A percentile compares a stretch with the other conserved stretches of the same genome.
phyloP scores from a whole-genome alignment of 345 rosid genomes.

The Linum lewisii region DNA sequence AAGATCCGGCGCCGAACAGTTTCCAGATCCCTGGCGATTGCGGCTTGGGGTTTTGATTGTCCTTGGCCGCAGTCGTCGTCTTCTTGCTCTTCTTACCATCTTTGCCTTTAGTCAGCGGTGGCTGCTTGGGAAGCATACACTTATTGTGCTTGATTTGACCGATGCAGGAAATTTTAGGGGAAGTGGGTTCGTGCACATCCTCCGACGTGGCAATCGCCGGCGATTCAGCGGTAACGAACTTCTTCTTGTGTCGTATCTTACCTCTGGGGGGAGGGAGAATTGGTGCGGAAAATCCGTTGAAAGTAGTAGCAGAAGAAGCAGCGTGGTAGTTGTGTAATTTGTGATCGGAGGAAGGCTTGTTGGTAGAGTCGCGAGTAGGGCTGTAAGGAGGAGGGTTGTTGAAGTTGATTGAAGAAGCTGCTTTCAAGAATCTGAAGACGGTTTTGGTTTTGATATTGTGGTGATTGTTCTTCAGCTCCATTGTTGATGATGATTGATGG shows the following conservation, averaged over 20 bases:
- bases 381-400: not conserved
- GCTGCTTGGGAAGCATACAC: not conserved
- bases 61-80: not conserved
- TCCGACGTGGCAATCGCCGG: not conserved
- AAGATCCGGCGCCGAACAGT: not conserved
- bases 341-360: not conserved
- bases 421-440: not conserved
- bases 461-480: not conserved
- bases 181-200: not conserved
- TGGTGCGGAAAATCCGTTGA: not conserved
- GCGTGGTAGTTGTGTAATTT: not conserved
- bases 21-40: not conserved
- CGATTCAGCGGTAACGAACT: not conserved
- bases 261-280: not conserved
- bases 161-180: conserved; percentile 3
- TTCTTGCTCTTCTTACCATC: not conserved
- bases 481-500: not conserved
- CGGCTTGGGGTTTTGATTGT: not conserved
- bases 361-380: not conserved
- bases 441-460: no score
- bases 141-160: conserved; percentile 6
- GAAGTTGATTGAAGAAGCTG: not conserved
- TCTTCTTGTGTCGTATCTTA: not conserved
- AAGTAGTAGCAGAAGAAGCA: no score
- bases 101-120: not conserved